Evolutionary conservation across 352 stramenopile species (phyloP).

Genomic region (Globisporangium camurandrum): DNA sequence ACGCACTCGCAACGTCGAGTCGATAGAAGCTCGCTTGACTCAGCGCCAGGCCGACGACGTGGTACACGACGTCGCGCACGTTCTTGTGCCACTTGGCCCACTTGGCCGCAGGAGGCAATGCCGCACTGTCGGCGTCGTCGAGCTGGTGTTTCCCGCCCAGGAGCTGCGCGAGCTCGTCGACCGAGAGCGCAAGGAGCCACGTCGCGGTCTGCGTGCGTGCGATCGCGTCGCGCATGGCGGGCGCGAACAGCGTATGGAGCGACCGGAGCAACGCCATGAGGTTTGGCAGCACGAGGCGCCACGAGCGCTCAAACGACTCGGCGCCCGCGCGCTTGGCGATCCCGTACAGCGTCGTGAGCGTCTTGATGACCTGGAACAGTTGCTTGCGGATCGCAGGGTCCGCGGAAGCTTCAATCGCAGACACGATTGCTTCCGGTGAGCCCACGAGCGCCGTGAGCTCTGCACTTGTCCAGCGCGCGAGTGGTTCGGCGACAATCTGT

Average conservation of each 20-base stretch:
- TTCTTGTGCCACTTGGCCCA: conserved; percentile 83
- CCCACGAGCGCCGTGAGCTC: conserved; percentile 59
- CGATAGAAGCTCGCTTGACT: conserved; percentile 43
- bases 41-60: conserved; percentile 62
- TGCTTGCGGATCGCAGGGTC: conserved; percentile 37
- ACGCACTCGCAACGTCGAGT: conserved; percentile 26
- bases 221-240: conserved; percentile 40
- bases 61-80: conserved; percentile 68
- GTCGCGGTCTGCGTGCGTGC: conserved; percentile 49
- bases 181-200: conserved; percentile 60
- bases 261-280: conserved; percentile 48
- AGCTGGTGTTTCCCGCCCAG: conserved; percentile 69
- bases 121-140: conserved; percentile 54
- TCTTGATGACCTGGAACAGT: conserved; percentile 58
- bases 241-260: conserved; percentile 48
- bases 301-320: conserved; percentile 41
- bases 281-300: conserved; percentile 69
- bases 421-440: conserved; percentile 44
- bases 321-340: conserved; percentile 53
- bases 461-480: conserved; percentile 51
- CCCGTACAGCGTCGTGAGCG: conserved; percentile 70
- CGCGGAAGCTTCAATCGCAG: conserved; percentile 36
- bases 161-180: conserved; percentile 69
- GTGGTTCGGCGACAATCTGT: conserved; percentile 64
- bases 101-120: conserved; percentile 35